Evolutionary conservation across 345 rosid species (phyloP).

Genomic region (Cardamine occulta): DNA sequence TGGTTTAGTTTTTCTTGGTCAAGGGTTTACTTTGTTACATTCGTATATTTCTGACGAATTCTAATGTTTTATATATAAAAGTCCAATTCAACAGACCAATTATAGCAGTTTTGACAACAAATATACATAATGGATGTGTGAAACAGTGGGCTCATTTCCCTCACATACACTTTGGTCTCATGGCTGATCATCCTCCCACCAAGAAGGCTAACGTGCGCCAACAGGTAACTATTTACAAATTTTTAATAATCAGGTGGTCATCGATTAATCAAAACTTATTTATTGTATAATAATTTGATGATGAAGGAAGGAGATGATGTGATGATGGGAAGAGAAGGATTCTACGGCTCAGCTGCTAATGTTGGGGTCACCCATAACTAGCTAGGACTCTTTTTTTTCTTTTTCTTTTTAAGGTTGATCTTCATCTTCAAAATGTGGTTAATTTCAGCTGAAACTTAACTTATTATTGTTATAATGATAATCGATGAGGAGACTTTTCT

Average conservation of each 20-base stretch:
- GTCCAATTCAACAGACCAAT: neutral
- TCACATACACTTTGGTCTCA: constrained; percentile 89
- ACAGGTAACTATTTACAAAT: constrained; percentile 49
- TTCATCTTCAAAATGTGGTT: constrained; percentile 22
- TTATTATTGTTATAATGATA: constrained; percentile 16
- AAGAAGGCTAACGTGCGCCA: constrained; percentile 75
- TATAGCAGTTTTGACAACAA: neutral
- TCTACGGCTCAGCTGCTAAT: constrained; percentile 66
- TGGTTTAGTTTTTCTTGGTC: too few relatives aligned
- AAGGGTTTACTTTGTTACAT: neutral
- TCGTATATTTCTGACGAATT: neutral
- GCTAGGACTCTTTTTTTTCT: neutral
- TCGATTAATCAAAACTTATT: neutral
- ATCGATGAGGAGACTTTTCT: constrained; percentile 15
- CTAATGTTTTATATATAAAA: neutral
- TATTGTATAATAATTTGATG: neutral
- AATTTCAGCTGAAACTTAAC: constrained; percentile 19
- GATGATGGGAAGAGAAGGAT: constrained; percentile 70
- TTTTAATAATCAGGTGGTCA: neutral
- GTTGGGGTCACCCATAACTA: constrained; percentile 67
- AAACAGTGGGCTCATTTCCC: constrained; percentile 98
- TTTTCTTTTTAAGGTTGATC: neutral
- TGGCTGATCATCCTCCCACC: constrained; percentile 92
- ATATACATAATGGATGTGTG: neutral
- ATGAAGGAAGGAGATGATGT: constrained; percentile 79